Evolutionary conservation across 805 yeast genomes (phyloP).

Genomic region (Candida pseudofarinosa): DNA sequence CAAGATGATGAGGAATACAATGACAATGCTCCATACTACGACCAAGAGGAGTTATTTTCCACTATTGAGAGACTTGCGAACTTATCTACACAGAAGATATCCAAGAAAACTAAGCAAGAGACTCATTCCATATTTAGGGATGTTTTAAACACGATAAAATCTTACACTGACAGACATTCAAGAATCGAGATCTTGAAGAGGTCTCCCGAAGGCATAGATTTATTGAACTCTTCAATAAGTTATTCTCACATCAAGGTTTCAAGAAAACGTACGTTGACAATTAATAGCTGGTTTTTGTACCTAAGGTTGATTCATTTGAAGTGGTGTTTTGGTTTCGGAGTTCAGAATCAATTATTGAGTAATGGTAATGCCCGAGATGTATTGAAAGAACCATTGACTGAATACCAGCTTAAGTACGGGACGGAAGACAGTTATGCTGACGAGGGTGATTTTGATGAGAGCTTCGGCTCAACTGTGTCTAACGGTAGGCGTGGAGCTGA

Average conservation of each 20-base stretch:
- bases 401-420: constrained; percentile 19
- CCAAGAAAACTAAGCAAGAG: constrained; percentile 61
- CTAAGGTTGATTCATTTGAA: constrained; percentile 45
- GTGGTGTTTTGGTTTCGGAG: constrained; percentile 50
- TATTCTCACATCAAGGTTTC: constrained; percentile 39
- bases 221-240: constrained; percentile 26
- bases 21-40: constrained; percentile 49
- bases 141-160: constrained; percentile 45
- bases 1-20: constrained; percentile 41
- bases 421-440: constrained; percentile 7
- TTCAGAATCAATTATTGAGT: constrained; percentile 44
- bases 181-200: constrained; percentile 34
- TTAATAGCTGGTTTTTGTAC: constrained; percentile 49
- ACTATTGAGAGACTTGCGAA: constrained; percentile 42
- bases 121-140: constrained; percentile 59
- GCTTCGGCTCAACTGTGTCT: constrained; percentile 4
- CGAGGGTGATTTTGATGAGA: constrained; percentile 9
- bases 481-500: constrained; percentile 16
- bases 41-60: constrained; percentile 43
- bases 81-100: constrained; percentile 51
- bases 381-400: constrained; percentile 31
- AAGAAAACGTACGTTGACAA: constrained; percentile 42
- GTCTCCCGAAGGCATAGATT: constrained; percentile 33
- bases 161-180: constrained; percentile 30
- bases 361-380: constrained; percentile 32